phyloP scores from a whole-genome alignment of 306 rosid species.

The Cercis canadensis region DNA sequence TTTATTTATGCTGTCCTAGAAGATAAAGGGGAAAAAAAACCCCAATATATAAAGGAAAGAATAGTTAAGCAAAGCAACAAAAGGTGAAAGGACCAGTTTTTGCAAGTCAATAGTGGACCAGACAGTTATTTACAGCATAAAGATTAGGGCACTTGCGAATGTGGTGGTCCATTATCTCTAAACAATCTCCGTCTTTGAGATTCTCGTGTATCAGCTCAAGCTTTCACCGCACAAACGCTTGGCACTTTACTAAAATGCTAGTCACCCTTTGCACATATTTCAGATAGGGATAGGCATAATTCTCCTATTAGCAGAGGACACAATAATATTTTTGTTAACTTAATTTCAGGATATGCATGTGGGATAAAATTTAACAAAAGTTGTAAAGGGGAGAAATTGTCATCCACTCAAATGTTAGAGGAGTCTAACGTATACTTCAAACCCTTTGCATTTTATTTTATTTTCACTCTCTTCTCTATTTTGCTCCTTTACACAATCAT shows the following conservation, averaged over 20 bases:
- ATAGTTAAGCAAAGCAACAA: constrained; percentile 30
- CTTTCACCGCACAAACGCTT: constrained; percentile 15
- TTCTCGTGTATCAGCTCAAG: constrained; percentile 28
- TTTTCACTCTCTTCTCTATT: no score
- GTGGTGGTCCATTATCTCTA: constrained; percentile 65
- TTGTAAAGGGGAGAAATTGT: no score
- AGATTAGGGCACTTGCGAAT: constrained; percentile 48
- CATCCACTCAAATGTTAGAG: no score
- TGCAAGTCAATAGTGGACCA: constrained; percentile 66
- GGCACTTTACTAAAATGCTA: constrained; percentile 10
- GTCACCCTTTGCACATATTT: constrained; percentile 5
- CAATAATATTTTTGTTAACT: not conserved
- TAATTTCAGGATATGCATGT: no score
- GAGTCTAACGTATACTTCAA: no score
- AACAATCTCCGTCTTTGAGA: constrained; percentile 51
- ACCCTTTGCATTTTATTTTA: no score
- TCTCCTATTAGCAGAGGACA: constrained; percentile 3
- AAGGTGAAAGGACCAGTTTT: constrained; percentile 33
- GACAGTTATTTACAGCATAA: constrained; percentile 68
- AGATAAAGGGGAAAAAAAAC: not conserved
- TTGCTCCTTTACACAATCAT: no score
- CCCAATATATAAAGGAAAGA: constrained; percentile 4
- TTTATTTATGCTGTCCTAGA: not conserved
- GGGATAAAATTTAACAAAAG: no score
- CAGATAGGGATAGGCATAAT: constrained; percentile 15